Percentiles rank a stretch among this genome's conserved stretches.
These are phyloP conservation scores for Fusarium protoensiforme DNA, from an alignment of 2,329 filamentous ascomycete genomes.

Conservation along the genomic window DNA sequence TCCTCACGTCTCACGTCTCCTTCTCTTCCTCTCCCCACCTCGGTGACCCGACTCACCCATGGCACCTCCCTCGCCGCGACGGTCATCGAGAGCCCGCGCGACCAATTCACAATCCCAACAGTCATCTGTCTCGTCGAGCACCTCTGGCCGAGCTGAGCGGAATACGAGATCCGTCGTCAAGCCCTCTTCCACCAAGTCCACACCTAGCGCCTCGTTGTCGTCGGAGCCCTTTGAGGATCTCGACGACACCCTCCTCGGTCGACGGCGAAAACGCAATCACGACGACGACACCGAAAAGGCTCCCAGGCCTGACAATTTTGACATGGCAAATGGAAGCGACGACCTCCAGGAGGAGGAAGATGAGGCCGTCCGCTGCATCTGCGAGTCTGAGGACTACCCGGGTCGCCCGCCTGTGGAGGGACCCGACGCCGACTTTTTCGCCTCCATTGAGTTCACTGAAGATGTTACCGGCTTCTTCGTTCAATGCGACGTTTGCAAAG, in stretches of 20 bases:
- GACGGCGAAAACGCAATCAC: conserved; percentile 81
- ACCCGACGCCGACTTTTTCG: conserved; percentile 66
- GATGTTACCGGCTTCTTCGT: conserved; percentile 96
- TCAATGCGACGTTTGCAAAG: conserved; percentile 96
- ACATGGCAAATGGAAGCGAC: conserved; percentile 72
- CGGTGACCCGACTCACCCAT: conserved; percentile 54
- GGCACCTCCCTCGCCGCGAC: conserved; percentile 78
- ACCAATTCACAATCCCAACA: conserved; percentile 81
- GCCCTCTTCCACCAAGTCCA: conserved; percentile 79
- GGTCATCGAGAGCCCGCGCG: conserved; percentile 90
- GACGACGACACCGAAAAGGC: conserved; percentile 67
- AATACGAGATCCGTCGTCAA: conserved; percentile 78
- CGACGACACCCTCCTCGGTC: conserved; percentile 78
- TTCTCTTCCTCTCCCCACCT: conserved; percentile 44
- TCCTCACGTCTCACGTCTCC: conserved; percentile 6
- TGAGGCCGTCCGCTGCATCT: conserved; percentile 95
- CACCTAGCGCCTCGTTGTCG: conserved; percentile 77
- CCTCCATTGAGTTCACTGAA: conserved; percentile 75
- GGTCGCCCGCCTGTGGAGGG: conserved; percentile 77
- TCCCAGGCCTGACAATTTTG: conserved; percentile 55
- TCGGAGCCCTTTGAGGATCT: conserved; percentile 75
- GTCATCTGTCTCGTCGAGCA: conserved; percentile 82
- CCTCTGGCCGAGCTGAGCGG: conserved; percentile 80
- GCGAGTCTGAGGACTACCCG: conserved; percentile 93
- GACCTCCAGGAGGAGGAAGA: conserved; percentile 83